Evolutionary conservation across 2,329 filamentous ascomycete species (phyloP), one percentile per base, ranked within the genome.

Genomic region (Diaporthe longicolla): DNA sequence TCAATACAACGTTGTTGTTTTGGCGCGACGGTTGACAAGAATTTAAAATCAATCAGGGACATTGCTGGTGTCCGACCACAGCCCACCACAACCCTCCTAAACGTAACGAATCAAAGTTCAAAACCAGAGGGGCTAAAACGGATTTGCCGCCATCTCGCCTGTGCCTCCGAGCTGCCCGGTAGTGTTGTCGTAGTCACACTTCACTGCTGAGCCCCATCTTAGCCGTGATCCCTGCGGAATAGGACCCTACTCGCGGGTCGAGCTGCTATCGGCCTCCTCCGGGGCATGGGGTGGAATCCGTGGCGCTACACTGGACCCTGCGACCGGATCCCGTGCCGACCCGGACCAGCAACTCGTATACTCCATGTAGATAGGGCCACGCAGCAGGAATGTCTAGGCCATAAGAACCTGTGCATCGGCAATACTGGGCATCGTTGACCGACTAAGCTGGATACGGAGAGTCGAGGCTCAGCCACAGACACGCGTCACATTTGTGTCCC

Each of bases 21-120:
- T 35, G 61, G 13, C 24, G 10, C 3, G 13, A 48, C 21, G 19
- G 26, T 19, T 24, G 43, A 35, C 26, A 35, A 24, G 43, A 50
- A 35, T 66, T 65, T 35, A 32, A 65, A 65, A 65, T 65, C 43
- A 35, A 35, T 15, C 61, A 66, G 10, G 61, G 61, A 66, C 19
- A 19, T 19, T n/a, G 26, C 11, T 17, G 61, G 43, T 21, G 45
- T 52, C 43, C 21, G 26, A 65, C 10, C 48, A 29, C 61, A 35
- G 21, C 43, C 43, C 61, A 52, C 10, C 26, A 52, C 21, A n/a
- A 21, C 21, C 3, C 13, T 35, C 7, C 35, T n/a, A 21, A 37
- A 32, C 43, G 26, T 24, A 19, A 50, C 29, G 40, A 35, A 35
- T 66, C 17, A 35, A 35, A 50, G 61, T 35, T 35, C 43, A 35